These are phyloP conservation scores for Murraya paniculata DNA, from an alignment of 345 rosid species.

Conservation along the genomic window DNA sequence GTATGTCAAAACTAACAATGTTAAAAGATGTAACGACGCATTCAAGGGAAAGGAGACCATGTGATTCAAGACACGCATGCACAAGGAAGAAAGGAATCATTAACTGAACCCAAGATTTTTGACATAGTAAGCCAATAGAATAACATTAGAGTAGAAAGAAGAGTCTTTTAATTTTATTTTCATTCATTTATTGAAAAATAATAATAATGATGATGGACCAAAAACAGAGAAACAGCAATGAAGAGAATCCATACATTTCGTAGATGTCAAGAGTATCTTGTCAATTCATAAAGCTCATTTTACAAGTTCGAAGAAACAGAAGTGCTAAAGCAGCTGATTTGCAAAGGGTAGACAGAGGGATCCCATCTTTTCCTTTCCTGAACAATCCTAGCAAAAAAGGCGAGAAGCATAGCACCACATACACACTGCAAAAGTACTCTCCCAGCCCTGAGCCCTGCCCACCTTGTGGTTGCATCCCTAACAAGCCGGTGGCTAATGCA, in stretches of 20 bases:
- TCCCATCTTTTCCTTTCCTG: constrained; percentile 39
- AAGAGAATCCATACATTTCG: neutral
- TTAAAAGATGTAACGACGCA: no score
- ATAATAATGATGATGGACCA: no score
- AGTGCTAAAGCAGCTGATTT: constrained; percentile 29
- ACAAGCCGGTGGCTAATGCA: constrained; percentile 20
- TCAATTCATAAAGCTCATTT: neutral
- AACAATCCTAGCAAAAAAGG: constrained; percentile 37
- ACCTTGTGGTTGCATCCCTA: constrained; percentile 6
- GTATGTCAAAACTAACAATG: no score
- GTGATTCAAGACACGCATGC: no score
- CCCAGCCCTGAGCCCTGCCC: constrained; percentile 19
- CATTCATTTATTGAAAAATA: no score
- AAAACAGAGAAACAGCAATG: constrained; percentile 1
- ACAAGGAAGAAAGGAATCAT: no score
- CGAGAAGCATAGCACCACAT: constrained; percentile 26
- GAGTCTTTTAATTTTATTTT: no score
- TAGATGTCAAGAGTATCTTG: neutral
- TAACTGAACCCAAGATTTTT: no score
- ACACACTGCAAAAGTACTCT: constrained; percentile 24
- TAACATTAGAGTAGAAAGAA: no score
- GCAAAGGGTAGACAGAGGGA: constrained; percentile 31
- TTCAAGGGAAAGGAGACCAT: no score
- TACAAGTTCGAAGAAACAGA: constrained; percentile 13
- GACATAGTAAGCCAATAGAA: no score